Conservation (phyloP, 139 green algal genomes). For the Chlorella sp. region DNA sequence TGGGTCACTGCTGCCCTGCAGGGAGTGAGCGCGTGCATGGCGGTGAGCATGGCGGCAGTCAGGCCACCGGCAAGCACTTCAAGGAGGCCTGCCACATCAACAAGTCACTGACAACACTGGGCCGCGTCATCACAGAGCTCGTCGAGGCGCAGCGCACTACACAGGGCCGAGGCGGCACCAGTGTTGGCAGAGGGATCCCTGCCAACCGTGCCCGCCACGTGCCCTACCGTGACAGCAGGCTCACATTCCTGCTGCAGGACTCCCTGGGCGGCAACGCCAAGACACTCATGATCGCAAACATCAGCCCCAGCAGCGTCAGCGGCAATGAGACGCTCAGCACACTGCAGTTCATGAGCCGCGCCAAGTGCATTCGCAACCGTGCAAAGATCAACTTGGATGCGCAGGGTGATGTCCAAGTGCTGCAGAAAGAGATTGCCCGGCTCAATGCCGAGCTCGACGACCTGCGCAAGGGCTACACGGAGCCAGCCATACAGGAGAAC, state of each 20-base stretch:
- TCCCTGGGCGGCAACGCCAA: constrained; percentile 93
- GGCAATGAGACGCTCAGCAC: constrained; percentile 81
- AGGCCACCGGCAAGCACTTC: constrained; percentile 74
- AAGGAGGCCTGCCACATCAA: constrained; percentile 82
- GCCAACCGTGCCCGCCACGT: too few relatives aligned
- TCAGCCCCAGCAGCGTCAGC: constrained; percentile 57
- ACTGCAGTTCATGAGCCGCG: constrained; percentile 78
- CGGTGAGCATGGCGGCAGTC: constrained; percentile 52
- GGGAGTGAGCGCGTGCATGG: constrained; percentile 76
- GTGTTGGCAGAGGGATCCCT: too few relatives aligned
- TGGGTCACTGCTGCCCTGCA: too few relatives aligned
- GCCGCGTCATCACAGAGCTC: constrained; percentile 86
- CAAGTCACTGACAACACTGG: constrained; percentile 87
- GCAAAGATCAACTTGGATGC: constrained; percentile 51
- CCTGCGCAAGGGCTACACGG: constrained; percentile 37
- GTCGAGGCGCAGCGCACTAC: constrained; percentile 55
- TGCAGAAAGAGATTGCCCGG: constrained; percentile 21
- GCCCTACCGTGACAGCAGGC: constrained; percentile 91
- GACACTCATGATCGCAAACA: constrained; percentile 87
- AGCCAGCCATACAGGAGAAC: constrained; percentile 35
- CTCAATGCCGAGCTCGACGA: constrained; percentile 39
- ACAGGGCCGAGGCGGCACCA: too few relatives aligned
- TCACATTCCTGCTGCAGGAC: constrained; percentile 97
- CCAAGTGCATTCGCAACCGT: constrained; percentile 90
- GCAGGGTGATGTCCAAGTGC: constrained; percentile 1